Conservation (phyloP, 441 rosid species). For the Adansonia gregorii region DNA sequence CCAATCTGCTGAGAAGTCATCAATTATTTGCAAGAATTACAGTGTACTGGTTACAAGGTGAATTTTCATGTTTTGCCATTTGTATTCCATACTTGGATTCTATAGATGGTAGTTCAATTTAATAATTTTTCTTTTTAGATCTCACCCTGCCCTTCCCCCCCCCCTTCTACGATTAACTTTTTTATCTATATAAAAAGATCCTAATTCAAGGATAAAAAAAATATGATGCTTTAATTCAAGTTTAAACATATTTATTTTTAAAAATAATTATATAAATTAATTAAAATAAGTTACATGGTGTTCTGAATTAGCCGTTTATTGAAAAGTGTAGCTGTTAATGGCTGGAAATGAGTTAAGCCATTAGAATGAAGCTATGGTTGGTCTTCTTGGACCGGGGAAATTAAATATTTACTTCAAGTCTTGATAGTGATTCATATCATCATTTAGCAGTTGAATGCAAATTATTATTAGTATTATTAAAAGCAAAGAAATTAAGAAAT, state of each 20-base stretch:
- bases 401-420: neutral
- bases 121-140: neutral
- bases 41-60: neutral
- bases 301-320: too few species aligned
- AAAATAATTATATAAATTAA: too few species aligned
- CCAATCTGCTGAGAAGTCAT: neutral
- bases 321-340: neutral
- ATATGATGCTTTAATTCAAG: too few species aligned
- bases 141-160: neutral
- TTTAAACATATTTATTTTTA: too few species aligned
- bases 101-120: neutral
- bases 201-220: too few species aligned
- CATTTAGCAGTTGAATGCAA: neutral
- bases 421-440: neutral
- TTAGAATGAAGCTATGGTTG: neutral
- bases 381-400: neutral
- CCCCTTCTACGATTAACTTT: neutral
- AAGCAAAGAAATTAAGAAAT: neutral
- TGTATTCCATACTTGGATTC: neutral
- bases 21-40: neutral
- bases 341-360: neutral
- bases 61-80: neutral
- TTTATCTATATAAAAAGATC: too few species aligned
- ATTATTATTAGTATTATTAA: neutral
- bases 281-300: too few species aligned